Base-by-base conservation (phyloP, 2,329 filamentous ascomycete genomes). In the Ophiostoma sp. region DNA sequence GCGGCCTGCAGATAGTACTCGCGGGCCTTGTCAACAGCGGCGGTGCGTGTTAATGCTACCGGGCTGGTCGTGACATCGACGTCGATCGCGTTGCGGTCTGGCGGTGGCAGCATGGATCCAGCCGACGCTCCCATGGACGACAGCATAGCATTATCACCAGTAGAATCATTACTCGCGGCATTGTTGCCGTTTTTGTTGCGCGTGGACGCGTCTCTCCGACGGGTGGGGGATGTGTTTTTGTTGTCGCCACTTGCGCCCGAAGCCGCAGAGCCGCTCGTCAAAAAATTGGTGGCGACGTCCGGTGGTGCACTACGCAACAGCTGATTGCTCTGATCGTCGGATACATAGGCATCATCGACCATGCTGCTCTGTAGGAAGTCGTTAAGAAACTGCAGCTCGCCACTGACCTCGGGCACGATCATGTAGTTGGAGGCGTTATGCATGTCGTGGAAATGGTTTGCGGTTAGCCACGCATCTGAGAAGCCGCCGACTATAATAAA, bases 1-100 rank as follows among this genome's bases (percentile, higher is more conserved):
- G 95, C 95, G 14, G 95, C 95, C 72, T 96, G 96, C 79, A 98
- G 89, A 79, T 97, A 98, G 79, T 97, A 99, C 77, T 98, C 94
- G 73, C 91, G 85, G 9, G 91, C 83, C 76, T 87, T 87, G 75
- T 95, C 90, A 68, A 85, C 82, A 3, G 87, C 63, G n/a, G 63
- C 63, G 18, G 42, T 44, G 18, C 63, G 63, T 66, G n/a, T 47
- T 16, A 47, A 11, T 38, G 47, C 14, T 1, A 38, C 36, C 6
- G 65, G 16, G 40, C 18, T 45, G 41, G 63, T 42, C 11, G 40
- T 12, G 40, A 2, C 42, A 16, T 62, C 58, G 44, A 5, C 65
- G 38, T 49, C 65, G n/a, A 42, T 7, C 1, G 38, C 6, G 60
- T 47, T 12, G 63, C 64, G 9, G 69, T 58, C 38, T 63, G 63